Conservation (phyloP, 2,329 filamentous ascomycete species). For the Paecilomyces fulvus region DNA sequence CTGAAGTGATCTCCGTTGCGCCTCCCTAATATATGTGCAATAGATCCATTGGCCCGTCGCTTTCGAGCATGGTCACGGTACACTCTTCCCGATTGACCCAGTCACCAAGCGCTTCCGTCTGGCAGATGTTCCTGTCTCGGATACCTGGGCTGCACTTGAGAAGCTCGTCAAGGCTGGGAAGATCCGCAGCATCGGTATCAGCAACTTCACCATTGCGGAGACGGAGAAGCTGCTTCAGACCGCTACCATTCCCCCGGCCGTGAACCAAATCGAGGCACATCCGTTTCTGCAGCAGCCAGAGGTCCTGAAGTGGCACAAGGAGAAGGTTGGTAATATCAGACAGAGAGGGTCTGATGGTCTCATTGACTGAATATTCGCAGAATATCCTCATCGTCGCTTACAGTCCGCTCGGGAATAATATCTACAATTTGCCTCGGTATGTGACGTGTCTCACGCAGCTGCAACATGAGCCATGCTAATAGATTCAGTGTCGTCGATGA, state of each 20-base stretch:
- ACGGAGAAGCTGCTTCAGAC: conserved; percentile 30
- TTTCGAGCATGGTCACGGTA: conserved; percentile 10
- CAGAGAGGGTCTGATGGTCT: neutral
- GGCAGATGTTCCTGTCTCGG: conserved; percentile 12
- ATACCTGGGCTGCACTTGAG: conserved; percentile 56
- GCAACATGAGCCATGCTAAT: conserved; percentile 28
- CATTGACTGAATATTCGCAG: conserved; percentile 16
- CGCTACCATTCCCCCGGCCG: conserved; percentile 16
- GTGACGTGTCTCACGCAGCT: neutral
- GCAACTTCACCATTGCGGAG: conserved; percentile 51
- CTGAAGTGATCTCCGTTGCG: neutral
- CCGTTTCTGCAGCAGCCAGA: conserved; percentile 22
- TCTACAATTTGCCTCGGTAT: conserved; percentile 20
- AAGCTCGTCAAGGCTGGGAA: conserved; percentile 47
- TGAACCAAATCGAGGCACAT: conserved; percentile 20
- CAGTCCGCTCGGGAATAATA: conserved; percentile 41
- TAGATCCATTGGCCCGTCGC: conserved; percentile 35
- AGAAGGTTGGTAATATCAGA: conserved; percentile 6
- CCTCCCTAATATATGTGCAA: neutral
- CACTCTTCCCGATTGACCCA: conserved; percentile 10
- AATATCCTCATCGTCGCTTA: conserved; percentile 41
- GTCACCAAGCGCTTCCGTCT: conserved; percentile 12
- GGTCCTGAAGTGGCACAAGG: conserved; percentile 14
- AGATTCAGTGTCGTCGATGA: conserved; percentile 55
- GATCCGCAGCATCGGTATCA: conserved; percentile 60